Conservation (phyloP, 1,284 basidiomycete genomes). For the Rugosomyces carneus region DNA sequence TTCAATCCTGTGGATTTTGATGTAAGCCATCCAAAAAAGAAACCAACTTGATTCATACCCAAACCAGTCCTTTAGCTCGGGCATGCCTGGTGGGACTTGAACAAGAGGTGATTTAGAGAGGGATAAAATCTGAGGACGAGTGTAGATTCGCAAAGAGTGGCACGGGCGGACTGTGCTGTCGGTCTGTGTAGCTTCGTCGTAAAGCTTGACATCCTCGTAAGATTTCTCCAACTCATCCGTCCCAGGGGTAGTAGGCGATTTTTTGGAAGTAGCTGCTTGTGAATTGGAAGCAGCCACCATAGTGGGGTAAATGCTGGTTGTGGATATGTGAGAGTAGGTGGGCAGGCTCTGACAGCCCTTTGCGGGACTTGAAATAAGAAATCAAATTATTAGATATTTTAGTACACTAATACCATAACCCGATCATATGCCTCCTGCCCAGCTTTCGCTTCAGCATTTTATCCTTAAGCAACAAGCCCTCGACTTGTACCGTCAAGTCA, state of each 20-base stretch:
- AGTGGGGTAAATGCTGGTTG: conserved; percentile 6
- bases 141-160: conserved; percentile 56
- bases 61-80: conserved; percentile 80
- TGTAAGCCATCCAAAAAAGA: conserved; percentile 19
- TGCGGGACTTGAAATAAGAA: conserved; percentile 37
- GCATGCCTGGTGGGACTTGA: conserved; percentile 67
- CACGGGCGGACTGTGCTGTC: conserved; percentile 19
- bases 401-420: conserved; percentile 5
- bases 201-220: conserved; percentile 31
- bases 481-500: conserved; percentile 54
- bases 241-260: conserved; percentile 1
- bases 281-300: conserved; percentile 15
- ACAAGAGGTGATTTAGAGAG: conserved; percentile 77
- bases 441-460: conserved; percentile 64
- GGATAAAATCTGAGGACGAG: conserved; percentile 58
- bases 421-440: conserved; percentile 17
- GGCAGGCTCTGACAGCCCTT: conserved; percentile 11
- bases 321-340: conserved; percentile 1
- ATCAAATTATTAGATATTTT: conserved; percentile 13
- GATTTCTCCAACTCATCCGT: conserved; percentile 24
- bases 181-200: conserved; percentile 25
- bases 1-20: conserved; percentile 40
- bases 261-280: conserved; percentile 1
- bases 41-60: conserved; percentile 48
- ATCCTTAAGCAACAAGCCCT: conserved; percentile 59